Evolutionary conservation across 257 asterid species (phyloP).

Genomic region (Phtheirospermum japonicum): DNA sequence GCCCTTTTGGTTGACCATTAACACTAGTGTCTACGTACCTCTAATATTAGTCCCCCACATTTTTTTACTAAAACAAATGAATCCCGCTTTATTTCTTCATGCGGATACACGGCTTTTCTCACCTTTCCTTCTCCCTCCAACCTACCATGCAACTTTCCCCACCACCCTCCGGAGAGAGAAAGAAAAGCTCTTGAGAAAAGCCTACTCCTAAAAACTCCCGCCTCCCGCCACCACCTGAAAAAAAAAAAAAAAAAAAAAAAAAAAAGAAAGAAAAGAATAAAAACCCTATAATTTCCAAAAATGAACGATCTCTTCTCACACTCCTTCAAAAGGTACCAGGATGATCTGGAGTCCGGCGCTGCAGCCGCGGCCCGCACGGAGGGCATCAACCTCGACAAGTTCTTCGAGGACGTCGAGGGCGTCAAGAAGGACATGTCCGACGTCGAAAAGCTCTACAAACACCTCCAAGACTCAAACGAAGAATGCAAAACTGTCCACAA

Average conservation of each 20-base stretch:
- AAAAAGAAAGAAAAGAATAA: background rate
- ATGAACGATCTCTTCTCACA: conserved; percentile 62
- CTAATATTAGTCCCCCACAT: no score
- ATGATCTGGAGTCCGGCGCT: conserved; percentile 46
- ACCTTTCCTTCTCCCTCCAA: conserved; percentile 55
- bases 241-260: background rate
- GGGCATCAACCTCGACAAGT: conserved; percentile 46
- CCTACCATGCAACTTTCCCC: conserved; percentile 23
- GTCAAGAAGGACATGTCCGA: conserved; percentile 50
- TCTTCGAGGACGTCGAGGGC: conserved; percentile 49
- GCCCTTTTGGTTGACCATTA: no score
- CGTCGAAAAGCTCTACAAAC: conserved; percentile 46
- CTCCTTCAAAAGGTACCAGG: conserved; percentile 44
- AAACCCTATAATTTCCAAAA: conserved; percentile 24
- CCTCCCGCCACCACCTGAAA: conserved; percentile 17
- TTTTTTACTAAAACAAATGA: no score
- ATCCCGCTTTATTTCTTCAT: no score
- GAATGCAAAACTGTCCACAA: conserved; percentile 51
- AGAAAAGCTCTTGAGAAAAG: conserved; percentile 36
- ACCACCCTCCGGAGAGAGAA: conserved; percentile 36
- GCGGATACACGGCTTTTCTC: conserved; percentile 26
- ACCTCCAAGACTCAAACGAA: conserved; percentile 46
- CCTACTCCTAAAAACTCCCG: background rate
- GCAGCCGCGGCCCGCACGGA: conserved; percentile 32
- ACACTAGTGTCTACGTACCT: no score